Evolutionary conservation across 805 yeast species (phyloP).

Genomic region (Starmera dryadoides): DNA sequence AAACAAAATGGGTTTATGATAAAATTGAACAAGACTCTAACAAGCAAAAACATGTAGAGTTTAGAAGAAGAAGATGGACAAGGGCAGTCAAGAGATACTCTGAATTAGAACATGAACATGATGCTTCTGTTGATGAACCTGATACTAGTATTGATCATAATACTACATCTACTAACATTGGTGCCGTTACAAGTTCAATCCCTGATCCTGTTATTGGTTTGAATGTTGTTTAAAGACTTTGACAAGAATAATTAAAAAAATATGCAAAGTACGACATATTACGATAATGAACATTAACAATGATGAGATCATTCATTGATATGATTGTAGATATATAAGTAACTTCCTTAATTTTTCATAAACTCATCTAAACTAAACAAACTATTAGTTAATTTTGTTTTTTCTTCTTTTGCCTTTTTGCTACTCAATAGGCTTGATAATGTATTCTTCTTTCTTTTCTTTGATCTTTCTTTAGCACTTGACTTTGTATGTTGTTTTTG

Average conservation of each 20-base stretch:
- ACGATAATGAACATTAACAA: no score
- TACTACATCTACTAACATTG: neutral
- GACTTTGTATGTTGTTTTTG: neutral
- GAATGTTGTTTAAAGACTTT: no score
- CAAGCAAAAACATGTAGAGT: constrained; percentile 26
- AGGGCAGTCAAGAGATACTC: constrained; percentile 28
- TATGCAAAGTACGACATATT: neutral
- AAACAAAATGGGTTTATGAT: constrained; percentile 86
- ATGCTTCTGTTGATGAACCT: neutral
- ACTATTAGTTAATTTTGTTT: constrained; percentile 16
- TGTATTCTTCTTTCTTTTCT: constrained; percentile 39
- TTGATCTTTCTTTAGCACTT: constrained; percentile 31
- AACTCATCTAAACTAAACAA: constrained; percentile 44
- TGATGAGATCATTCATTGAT: no score
- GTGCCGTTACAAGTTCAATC: no score
- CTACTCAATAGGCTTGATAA: constrained; percentile 33
- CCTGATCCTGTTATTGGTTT: no score
- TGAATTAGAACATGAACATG: constrained; percentile 5
- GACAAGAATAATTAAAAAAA: neutral
- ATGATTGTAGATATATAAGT: no score
- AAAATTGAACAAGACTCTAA: constrained; percentile 16
- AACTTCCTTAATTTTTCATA: constrained; percentile 28
- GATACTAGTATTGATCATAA: neutral
- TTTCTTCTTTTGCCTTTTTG: constrained; percentile 31
- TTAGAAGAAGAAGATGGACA: constrained; percentile 65